Evolutionary conservation across 2,329 filamentous ascomycete genomes (phyloP).

Genomic region (Cladosporium sp.): DNA sequence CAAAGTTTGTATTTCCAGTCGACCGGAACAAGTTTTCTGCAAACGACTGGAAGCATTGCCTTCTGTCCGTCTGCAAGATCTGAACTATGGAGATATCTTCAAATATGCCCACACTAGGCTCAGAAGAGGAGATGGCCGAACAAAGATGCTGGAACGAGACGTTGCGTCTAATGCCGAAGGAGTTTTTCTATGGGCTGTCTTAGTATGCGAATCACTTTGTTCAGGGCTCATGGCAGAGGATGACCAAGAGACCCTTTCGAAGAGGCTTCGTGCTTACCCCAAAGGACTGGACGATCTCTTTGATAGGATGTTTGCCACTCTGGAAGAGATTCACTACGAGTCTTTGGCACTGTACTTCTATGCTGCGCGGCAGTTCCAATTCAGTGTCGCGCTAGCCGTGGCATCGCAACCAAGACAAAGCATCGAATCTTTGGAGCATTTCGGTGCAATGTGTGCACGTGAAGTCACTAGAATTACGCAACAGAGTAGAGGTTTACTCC

Average conservation of each 20-base stretch:
- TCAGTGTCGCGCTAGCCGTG: background rate
- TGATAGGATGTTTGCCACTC: background rate
- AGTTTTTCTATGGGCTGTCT: conserved; percentile 3
- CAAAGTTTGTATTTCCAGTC: conserved; percentile 2
- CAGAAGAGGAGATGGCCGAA: no score
- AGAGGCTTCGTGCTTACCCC: background rate
- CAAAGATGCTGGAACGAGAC: background rate
- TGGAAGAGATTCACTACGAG: background rate
- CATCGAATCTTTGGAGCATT: background rate
- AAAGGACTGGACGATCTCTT: background rate
- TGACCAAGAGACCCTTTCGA: background rate
- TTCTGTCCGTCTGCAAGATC: background rate
- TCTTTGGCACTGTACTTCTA: conserved; percentile 1
- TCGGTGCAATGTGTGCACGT: background rate
- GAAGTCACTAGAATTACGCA: background rate
- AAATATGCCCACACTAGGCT: background rate
- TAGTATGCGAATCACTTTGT: background rate
- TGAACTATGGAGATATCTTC: background rate
- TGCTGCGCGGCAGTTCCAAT: background rate
- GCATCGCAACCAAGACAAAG: background rate
- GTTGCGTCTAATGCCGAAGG: background rate
- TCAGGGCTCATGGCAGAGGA: background rate
- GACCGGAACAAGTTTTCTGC: background rate
- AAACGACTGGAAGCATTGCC: background rate
- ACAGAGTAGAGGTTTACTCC: conserved; percentile 3